A percentile compares a stretch with the other conserved stretches of the same genome.
Conservation (phyloP, 192 early-diverging fungal species). For the Thamnidium elegans region DNA sequence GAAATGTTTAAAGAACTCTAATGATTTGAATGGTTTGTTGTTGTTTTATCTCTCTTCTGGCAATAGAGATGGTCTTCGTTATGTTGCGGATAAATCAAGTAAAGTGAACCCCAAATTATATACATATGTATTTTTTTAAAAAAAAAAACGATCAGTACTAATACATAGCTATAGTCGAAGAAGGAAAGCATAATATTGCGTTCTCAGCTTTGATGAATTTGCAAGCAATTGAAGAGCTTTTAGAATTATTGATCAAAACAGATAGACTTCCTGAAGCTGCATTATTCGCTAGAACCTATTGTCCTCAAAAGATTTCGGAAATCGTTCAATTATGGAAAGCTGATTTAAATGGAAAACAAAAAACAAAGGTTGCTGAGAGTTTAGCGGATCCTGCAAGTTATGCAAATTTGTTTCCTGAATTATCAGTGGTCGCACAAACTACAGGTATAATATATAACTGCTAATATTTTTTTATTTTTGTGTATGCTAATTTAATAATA, state of each 20-base stretch:
- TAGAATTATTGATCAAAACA: slow-evolving; percentile 82
- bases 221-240: slow-evolving; percentile 72
- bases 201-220: slow-evolving; percentile 79
- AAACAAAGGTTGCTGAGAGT: slow-evolving; percentile 83
- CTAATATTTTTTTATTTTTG: too few relatives aligned
- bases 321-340: slow-evolving; percentile 80
- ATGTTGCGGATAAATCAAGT: slow-evolving; percentile 69
- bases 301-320: slow-evolving; percentile 69
- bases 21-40: slow-evolving; percentile 87
- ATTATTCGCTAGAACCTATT: slow-evolving; percentile 84
- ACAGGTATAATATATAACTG: too few relatives aligned
- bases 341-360: slow-evolving; percentile 50
- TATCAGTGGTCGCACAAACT: slow-evolving; percentile 5
- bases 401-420: slow-evolving; percentile 84
- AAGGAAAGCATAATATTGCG: slow-evolving; percentile 89
- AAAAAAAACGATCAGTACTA: neutral
- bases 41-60: slow-evolving; percentile 88
- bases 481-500: too few relatives aligned
- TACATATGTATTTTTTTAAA: neutral
- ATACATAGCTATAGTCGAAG: slow-evolving; percentile 38
- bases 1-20: slow-evolving; percentile 81
- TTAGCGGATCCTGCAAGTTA: slow-evolving; percentile 86
- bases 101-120: slow-evolving; percentile 4
- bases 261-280: slow-evolving; percentile 94
- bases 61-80: slow-evolving; percentile 69